Base-by-base conservation (phyloP, 2,329 filamentous ascomycete genomes). In the Pezicula neosporulosa region DNA sequence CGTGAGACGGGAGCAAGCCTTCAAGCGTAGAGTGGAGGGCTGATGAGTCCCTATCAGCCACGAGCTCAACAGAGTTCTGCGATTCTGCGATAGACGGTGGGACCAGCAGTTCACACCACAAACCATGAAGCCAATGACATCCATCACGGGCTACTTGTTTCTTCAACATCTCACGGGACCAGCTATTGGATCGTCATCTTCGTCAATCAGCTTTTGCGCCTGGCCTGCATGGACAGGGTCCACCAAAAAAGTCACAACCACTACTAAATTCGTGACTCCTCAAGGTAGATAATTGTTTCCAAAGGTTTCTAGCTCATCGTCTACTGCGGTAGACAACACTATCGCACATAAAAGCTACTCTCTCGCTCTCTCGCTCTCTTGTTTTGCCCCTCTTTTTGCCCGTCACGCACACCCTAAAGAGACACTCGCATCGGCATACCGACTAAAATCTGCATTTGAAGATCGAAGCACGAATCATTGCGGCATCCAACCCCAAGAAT, bases 391-490 rank as follows among this genome's bases (percentile, higher is more conserved):
- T 33, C 6, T 33, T 19, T 48, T 51, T 53, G 54, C 48, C 49
- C 50, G 53, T 54, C 52, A 52, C 52, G 24, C 24, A 57, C 56
- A 55, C 54, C 47, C 44, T 45, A 54, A 52, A 47, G 42, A 46
- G 39, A 19, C 49, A 43, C 33, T 51, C 45, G 49, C 47, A 52
- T 45, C 50, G 48, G 50, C 47, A 39, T 50, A 48, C 53, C 49
- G 51, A 58, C 53, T 57, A 56, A 56, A 49, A 50, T 28, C 54
- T 61, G 57, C 57, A 54, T 50, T 45, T 52, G 57, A 38, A 60
- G 58, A 61, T 62, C 58, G 48, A 58, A 56, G 56, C 59, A 60
- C 44, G 54, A 45, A 52, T 53, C 44, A 52, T 18, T 47, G 42
- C 57, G 52, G 57, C 52, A 55, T 51, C 52, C 49, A 53, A 24